phyloP scores from a whole-genome alignment of 768 basidiomycete genomes.

The Cystofilobasidium bisporidii region DNA sequence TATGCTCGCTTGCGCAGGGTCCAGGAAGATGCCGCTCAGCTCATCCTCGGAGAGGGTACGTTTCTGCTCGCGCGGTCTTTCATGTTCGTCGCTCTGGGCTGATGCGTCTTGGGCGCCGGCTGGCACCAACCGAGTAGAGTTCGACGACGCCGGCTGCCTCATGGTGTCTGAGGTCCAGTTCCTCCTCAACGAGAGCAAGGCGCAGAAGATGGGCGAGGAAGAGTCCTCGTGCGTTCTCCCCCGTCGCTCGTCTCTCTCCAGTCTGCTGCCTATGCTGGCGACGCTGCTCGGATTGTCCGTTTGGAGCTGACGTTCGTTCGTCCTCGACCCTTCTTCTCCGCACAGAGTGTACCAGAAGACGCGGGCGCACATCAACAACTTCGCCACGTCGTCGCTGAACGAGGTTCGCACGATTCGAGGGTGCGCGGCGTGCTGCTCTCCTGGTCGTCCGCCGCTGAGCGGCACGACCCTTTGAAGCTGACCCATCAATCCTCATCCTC shows the following conservation, averaged over 20 bases:
- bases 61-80: background rate
- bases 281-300: no score
- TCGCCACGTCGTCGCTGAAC: conserved; percentile 67
- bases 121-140: conserved; percentile 54
- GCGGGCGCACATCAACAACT: conserved; percentile 79
- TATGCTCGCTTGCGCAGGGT: background rate
- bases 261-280: background rate
- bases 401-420: conserved; percentile 77
- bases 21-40: conserved; percentile 1
- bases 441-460: no score
- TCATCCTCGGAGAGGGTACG: conserved; percentile 6
- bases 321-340: background rate
- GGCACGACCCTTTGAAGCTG: no score
- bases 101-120: no score
- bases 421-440: no score
- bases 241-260: background rate
- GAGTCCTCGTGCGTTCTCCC: conserved; percentile 58
- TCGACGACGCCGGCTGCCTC: conserved; percentile 82
- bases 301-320: background rate
- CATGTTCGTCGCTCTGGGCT: no score
- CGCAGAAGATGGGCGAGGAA: background rate
- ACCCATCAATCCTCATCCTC: background rate
- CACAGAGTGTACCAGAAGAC: conserved; percentile 85
- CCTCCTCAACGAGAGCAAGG: conserved; percentile 50
- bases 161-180: conserved; percentile 89